These are phyloP conservation scores for Coelastrella sp. DNA, from an alignment of 139 green algal species.

Conservation along the genomic window DNA sequence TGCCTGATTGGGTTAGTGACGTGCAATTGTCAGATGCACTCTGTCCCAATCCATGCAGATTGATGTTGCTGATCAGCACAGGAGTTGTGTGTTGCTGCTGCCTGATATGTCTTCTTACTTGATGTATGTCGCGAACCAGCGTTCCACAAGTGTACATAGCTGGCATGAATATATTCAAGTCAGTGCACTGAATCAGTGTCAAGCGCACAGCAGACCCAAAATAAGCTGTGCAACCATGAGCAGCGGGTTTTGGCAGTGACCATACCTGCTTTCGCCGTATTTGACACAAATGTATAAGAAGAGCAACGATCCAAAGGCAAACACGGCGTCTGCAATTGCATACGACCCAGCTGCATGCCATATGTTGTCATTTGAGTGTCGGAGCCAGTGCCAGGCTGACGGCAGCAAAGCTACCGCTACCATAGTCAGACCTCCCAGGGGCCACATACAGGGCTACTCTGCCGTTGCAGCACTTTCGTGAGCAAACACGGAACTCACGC, in stretches of 20 bases:
- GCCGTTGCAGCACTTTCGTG: no score
- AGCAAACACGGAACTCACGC: no score
- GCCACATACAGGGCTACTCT: no score
- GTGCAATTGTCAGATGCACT: no score
- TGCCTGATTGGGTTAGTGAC: no score
- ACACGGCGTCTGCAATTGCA: background rate
- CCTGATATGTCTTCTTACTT: no score
- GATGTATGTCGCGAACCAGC: background rate
- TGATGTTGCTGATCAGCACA: no score
- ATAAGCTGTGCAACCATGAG: background rate
- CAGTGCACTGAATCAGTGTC: no score
- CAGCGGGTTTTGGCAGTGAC: background rate
- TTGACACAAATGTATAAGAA: slow-evolving; percentile 9
- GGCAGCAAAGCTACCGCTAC: background rate
- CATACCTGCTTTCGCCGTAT: slow-evolving; percentile 20
- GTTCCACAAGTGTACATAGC: background rate
- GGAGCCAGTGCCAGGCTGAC: slow-evolving; percentile 11
- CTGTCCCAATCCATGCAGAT: no score
- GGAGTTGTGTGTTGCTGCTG: no score
- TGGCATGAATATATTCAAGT: no score
- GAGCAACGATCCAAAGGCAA: background rate
- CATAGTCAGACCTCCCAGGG: background rate
- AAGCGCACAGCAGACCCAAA: no score
- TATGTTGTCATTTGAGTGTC: background rate
- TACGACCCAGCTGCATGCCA: slow-evolving; percentile 12